Conservation (phyloP, 768 basidiomycete species). For the Hericium alpestre region DNA sequence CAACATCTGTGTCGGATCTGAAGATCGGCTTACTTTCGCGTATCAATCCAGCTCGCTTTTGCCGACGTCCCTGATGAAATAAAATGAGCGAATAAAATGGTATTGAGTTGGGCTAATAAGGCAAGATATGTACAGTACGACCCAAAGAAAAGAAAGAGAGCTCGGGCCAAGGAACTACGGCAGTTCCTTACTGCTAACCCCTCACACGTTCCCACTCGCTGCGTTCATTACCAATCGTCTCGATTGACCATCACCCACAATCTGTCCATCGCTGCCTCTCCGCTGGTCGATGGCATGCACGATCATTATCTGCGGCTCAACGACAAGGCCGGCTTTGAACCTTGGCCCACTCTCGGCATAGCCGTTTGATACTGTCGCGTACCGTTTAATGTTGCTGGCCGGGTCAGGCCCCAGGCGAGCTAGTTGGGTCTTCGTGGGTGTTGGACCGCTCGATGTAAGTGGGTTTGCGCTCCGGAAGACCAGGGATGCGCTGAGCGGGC, state of each 20-base stretch:
- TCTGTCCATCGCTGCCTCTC: background rate
- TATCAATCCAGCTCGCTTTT: no score
- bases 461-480: background rate
- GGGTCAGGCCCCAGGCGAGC: background rate
- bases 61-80: no score
- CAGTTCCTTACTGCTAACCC: no score
- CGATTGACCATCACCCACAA: slow-evolving; percentile 4
- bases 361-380: background rate
- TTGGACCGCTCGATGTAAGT: background rate
- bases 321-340: background rate
- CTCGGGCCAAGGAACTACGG: background rate
- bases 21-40: no score
- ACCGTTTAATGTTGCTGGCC: background rate
- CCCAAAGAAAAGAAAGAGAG: background rate
- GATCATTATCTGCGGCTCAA: background rate
- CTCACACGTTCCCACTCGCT: background rate
- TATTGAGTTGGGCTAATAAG: background rate
- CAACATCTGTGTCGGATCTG: no score
- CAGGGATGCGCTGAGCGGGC: background rate
- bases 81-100: no score
- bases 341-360: background rate
- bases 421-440: background rate
- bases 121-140: background rate
- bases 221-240: background rate
- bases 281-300: no score